phyloP scores from a whole-genome alignment of 225 moss, liverwort and hornwort genomes.

The Anthoceros angustus region DNA sequence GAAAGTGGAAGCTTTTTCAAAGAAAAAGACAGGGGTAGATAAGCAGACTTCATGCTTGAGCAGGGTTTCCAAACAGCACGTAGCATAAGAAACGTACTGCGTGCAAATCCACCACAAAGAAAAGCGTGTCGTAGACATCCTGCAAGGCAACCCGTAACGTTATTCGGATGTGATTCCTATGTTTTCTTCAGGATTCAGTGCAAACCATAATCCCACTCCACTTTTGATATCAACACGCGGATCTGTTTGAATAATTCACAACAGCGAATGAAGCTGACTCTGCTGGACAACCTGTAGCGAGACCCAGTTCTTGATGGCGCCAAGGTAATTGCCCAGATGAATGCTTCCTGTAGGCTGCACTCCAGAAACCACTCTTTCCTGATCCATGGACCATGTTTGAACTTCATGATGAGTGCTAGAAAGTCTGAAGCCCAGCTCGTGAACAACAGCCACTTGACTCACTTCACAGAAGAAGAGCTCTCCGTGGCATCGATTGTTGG shows the following conservation, averaged over 20 bases:
- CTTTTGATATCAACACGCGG: too few relatives aligned
- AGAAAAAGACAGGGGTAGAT: neutral
- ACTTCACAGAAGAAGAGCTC: too few relatives aligned
- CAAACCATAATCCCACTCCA: neutral
- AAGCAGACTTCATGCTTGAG: neutral
- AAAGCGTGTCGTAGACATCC: slow-evolving; percentile 90
- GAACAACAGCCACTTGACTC: too few relatives aligned
- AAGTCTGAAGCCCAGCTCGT: too few relatives aligned
- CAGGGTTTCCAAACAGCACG: neutral
- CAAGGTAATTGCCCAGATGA: slow-evolving; percentile 92
- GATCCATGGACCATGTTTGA: neutral
- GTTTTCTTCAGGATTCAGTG: neutral
- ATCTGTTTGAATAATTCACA: neutral
- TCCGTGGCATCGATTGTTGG: too few relatives aligned
- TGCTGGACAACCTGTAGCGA: slow-evolving; percentile 77
- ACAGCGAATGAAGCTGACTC: neutral
- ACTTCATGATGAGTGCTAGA: too few relatives aligned
- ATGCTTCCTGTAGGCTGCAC: slow-evolving; percentile 93
- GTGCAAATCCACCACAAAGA: slow-evolving; percentile 96
- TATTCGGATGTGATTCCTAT: neutral
- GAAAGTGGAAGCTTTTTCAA: neutral
- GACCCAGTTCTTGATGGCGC: slow-evolving; percentile 97
- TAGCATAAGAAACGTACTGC: slow-evolving; percentile 35
- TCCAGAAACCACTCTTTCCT: slow-evolving; percentile 96
- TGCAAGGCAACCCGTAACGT: slow-evolving; percentile 19